phyloP scores from a whole-genome alignment of 352 stramenopile genomes.

The Achlya hypogyna region DNA sequence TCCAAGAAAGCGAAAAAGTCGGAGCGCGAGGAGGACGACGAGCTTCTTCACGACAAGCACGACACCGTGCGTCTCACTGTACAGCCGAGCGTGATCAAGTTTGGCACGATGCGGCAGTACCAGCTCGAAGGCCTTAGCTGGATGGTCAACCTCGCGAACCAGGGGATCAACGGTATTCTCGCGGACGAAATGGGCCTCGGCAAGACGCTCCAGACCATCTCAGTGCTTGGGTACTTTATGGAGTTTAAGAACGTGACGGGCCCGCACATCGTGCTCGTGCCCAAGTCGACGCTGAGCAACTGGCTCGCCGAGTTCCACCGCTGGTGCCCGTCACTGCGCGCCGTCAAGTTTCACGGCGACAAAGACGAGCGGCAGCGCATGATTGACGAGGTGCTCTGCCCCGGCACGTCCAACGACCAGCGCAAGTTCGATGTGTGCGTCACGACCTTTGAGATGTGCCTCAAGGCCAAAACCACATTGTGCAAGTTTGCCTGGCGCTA shows the following conservation, averaged over 20 bases:
- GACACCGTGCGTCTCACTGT: conserved; percentile 88
- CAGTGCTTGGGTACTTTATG: conserved; percentile 71
- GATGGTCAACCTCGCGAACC: conserved; percentile 98
- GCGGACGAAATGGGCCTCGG: conserved; percentile 97
- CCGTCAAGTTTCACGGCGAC: conserved; percentile 90
- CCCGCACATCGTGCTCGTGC: conserved; percentile 91
- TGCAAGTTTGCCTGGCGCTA: conserved; percentile 87
- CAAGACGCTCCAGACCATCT: conserved; percentile 94
- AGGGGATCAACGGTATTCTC: conserved; percentile 98
- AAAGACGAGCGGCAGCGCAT: conserved; percentile 81
- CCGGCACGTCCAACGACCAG: conserved; percentile 78
- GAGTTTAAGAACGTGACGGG: conserved; percentile 80
- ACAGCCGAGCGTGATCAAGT: conserved; percentile 88
- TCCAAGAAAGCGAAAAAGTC: conserved; percentile 83
- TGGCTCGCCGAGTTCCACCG: conserved; percentile 91
- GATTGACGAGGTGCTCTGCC: conserved; percentile 84
- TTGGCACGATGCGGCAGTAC: conserved; percentile 95
- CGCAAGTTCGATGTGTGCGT: conserved; percentile 95
- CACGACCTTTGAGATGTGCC: conserved; percentile 96
- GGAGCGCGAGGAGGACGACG: conserved; percentile 75
- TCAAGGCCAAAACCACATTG: conserved; percentile 84
- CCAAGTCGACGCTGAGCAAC: conserved; percentile 90
- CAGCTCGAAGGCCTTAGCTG: conserved; percentile 98
- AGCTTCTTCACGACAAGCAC: conserved; percentile 64
- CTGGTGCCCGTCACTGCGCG: conserved; percentile 87